Conservation (phyloP, 352 stramenopile genomes). For the Globisporangium nodosum region DNA sequence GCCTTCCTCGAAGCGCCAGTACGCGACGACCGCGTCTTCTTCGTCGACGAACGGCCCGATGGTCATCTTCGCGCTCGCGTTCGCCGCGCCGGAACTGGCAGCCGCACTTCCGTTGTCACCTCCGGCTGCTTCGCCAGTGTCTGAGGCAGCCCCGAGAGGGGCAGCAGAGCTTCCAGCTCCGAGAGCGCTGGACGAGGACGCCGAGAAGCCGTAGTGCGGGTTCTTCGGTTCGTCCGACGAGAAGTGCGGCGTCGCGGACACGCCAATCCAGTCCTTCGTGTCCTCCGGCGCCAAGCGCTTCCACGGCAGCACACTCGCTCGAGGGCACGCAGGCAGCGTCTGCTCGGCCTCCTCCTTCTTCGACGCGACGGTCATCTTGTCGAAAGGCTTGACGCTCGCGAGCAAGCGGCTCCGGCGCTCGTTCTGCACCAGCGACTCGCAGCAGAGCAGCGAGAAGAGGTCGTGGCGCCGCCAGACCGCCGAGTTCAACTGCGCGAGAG, state of each 20-base stretch:
- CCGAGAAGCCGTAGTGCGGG: constrained; percentile 42
- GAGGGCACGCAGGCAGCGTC: background rate
- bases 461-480: constrained; percentile 30
- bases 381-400: constrained; percentile 35
- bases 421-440: constrained; percentile 42
- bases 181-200: constrained; percentile 12
- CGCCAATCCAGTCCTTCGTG: constrained; percentile 53
- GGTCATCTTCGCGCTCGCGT: constrained; percentile 34
- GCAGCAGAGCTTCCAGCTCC: constrained; percentile 1
- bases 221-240: constrained; percentile 50
- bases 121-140: background rate
- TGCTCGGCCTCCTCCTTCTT: constrained; percentile 4
- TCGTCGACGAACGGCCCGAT: constrained; percentile 84
- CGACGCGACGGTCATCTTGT: constrained; percentile 27
- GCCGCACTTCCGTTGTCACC: background rate
- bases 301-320: constrained; percentile 48
- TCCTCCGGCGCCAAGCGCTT: constrained; percentile 66
- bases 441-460: constrained; percentile 61
- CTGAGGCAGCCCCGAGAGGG: background rate
- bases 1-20: constrained; percentile 86
- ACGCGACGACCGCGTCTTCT: constrained; percentile 77
- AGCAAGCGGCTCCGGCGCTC: constrained; percentile 69
- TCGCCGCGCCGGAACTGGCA: constrained; percentile 1
- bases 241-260: constrained; percentile 35
- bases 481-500: constrained; percentile 10